Evolutionary conservation across 768 basidiomycete genomes (phyloP), one percentile per base, ranked within the genome.

Genomic region (Boletus rex-veris): DNA sequence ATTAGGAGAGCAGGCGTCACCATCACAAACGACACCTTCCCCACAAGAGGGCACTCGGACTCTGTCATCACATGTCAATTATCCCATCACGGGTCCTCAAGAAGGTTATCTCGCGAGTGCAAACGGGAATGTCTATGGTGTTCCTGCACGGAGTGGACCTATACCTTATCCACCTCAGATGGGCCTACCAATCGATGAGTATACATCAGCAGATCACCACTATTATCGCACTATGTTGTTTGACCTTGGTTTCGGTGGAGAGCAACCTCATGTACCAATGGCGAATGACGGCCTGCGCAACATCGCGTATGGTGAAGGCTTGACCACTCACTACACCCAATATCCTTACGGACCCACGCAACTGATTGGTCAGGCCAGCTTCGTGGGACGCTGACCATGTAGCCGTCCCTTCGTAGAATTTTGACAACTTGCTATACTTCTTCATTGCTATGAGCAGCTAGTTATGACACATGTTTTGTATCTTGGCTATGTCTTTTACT

Each of bases 221-320:
- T 90, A 90, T 68, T 88, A 82, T 77, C 80, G 81, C 59, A 81
- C 81, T 54, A 89, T 90, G 86, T 82, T 87, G 59, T 71, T 84
- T 42, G 86, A 90, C 58, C 78, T 88, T 15, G 87, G 88, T 19
- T 85, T 84, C 58, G 83, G 83, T 18, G 83, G 65, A 38, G 67
- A 64, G 24, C 73, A 74, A 12, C 69, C 53, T 39, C 59, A 59
- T 19, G 63, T 59, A 41, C 45, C 56, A 19, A 26, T 61, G 24
- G 45, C 57, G 36, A 58, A 53, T 38, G 69, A 72, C 38, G 53
- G 58, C 37, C 42, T 69, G 40, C 71, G 64, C 53, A 63, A 56
- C 30, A 28, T 45, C 24, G 18, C 58, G 5, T 72, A 69, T 52
- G 46, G 77, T 39, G 73, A 74, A 50, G 70, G 63, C 26, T 72